These are phyloP conservation scores for Piper betle DNA, from an alignment of 164 flowering plant genomes.

Conservation along the genomic window DNA sequence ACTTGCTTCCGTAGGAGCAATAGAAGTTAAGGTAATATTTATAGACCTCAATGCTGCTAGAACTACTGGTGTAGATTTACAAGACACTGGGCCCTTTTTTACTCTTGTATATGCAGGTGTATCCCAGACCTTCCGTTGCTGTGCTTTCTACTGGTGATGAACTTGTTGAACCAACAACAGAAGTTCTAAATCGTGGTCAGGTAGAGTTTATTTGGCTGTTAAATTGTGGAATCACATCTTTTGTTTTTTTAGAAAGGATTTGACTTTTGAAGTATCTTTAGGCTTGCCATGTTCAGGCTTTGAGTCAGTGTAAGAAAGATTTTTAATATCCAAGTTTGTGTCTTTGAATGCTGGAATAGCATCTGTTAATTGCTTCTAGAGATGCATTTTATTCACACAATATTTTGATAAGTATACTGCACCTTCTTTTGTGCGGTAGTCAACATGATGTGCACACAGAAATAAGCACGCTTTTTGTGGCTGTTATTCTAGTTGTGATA, in stretches of 20 bases:
- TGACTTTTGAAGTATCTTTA: background rate
- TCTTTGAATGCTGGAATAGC: background rate
- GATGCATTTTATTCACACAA: too few relatives aligned
- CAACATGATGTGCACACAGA: too few relatives aligned
- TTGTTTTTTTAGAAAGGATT: background rate
- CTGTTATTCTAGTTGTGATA: background rate
- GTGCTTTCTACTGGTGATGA: constrained; percentile 98
- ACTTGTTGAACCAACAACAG: constrained; percentile 68
- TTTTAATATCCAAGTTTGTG: too few relatives aligned
- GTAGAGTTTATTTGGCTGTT: constrained; percentile 18
- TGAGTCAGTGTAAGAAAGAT: too few relatives aligned
- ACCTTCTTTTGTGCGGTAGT: too few relatives aligned
- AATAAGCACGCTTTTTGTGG: background rate
- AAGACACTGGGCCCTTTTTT: background rate
- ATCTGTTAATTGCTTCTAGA: too few relatives aligned
- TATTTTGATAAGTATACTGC: too few relatives aligned
- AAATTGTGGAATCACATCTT: background rate
- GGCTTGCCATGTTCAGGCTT: background rate
- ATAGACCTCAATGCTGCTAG: background rate
- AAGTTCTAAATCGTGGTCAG: constrained; percentile 71
- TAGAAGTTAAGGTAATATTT: constrained; percentile 58
- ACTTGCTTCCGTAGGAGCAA: constrained; percentile 72
- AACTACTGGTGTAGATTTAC: background rate
- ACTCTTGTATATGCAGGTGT: constrained; percentile 37
- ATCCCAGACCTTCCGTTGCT: constrained; percentile 64